Percentiles rank a stretch among this genome's conserved stretches.
phyloP scores from a whole-genome alignment of 2,329 filamentous ascomycete genomes.

The Xylariaceae sp. region DNA sequence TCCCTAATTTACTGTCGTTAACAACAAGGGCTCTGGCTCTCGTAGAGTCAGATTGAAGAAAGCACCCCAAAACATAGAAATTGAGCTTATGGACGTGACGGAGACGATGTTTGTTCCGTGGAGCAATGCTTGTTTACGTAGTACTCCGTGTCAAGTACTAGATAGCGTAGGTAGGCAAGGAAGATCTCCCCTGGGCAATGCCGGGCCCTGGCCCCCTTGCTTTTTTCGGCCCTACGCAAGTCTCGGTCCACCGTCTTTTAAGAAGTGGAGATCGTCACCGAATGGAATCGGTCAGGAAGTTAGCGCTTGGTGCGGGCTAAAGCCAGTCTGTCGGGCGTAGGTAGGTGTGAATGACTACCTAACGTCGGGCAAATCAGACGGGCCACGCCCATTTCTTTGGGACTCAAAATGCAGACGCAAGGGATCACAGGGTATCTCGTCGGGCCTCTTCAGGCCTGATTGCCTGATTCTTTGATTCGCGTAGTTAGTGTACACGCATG shows the following conservation, averaged over 20 bases:
- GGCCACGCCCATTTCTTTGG: slow-evolving; percentile 17
- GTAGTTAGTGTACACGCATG: not conserved
- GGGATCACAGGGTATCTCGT: slow-evolving; percentile 1
- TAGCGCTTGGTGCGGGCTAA: slow-evolving; percentile 6
- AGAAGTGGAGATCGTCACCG: slow-evolving; percentile 1
- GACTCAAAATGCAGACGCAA: slow-evolving; percentile 17
- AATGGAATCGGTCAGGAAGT: slow-evolving; percentile 9
- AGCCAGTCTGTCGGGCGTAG: slow-evolving; percentile 10
- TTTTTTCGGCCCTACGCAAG: slow-evolving; percentile 3
- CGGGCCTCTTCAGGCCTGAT: not conserved
- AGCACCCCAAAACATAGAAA: no score
- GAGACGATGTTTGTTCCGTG: no score
- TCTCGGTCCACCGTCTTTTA: not conserved
- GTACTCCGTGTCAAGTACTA: not conserved
- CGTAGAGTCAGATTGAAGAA: no score
- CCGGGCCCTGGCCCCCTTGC: slow-evolving; percentile 3
- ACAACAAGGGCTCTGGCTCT: no score
- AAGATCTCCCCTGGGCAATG: not conserved
- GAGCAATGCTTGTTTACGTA: no score
- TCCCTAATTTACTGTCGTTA: no score
- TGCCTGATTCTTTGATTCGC: not conserved
- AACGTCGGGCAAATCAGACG: slow-evolving; percentile 12
- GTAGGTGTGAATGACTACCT: slow-evolving; percentile 2
- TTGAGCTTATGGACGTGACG: no score
- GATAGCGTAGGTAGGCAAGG: not conserved